phyloP scores from a whole-genome alignment of 176 grass and related monocot genomes.

The Oryza punctata region DNA sequence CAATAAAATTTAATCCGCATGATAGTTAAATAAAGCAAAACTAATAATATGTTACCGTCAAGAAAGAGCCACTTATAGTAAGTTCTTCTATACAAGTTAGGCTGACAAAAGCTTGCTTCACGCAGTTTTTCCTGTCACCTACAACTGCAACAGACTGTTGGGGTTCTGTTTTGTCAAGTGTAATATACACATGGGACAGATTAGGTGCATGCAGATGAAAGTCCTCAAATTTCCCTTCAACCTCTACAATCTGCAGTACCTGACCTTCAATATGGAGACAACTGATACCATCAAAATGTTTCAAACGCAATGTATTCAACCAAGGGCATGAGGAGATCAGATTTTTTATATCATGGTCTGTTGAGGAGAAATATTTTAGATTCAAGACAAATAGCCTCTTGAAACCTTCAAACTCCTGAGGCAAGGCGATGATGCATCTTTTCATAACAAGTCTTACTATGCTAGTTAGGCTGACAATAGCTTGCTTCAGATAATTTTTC shows the following conservation, averaged over 20 bases:
- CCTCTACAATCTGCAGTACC: neutral
- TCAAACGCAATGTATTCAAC: neutral
- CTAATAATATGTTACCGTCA: conserved; percentile 17
- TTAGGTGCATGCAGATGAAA: neutral
- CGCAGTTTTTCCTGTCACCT: neutral
- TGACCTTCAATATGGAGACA: neutral
- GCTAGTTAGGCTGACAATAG: conserved; percentile 9
- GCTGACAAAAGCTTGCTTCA: conserved; percentile 27
- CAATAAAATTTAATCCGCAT: neutral
- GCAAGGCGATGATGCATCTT: neutral
- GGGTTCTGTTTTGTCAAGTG: neutral
- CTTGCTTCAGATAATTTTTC: conserved; percentile 11
- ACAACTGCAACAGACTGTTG: neutral
- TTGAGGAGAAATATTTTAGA: conserved; percentile 13
- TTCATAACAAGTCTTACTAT: neutral
- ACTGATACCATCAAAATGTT: conserved; percentile 6
- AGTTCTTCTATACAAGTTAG: neutral
- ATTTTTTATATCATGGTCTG: conserved; percentile 8
- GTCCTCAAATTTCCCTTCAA: conserved; percentile 12
- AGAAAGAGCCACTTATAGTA: neutral
- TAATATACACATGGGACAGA: neutral
- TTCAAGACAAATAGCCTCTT: neutral
- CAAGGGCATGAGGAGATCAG: neutral
- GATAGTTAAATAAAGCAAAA: neutral
- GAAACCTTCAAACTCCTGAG: conserved; percentile 6